These are phyloP conservation scores for Knoxdaviesia proteae DNA, from an alignment of 2,329 filamentous ascomycete species.

Conservation along the genomic window DNA sequence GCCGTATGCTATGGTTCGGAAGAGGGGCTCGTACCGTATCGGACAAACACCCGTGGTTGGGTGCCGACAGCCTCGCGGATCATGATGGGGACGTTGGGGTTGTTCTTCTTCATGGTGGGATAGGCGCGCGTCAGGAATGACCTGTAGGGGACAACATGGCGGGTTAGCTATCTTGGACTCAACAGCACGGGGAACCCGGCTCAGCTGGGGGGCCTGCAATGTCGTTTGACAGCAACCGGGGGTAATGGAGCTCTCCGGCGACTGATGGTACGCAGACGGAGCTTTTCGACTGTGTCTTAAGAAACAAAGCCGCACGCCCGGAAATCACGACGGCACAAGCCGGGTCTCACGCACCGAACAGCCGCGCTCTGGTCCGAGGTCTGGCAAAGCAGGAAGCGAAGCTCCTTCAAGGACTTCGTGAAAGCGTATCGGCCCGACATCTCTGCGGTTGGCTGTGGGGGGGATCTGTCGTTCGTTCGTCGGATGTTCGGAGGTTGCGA, in stretches of 20 bases:
- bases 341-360: conserved; percentile 39
- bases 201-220: background rate
- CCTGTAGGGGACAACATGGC: conserved; percentile 22
- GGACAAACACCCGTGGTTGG: conserved; percentile 68
- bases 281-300: too few relatives aligned
- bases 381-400: conserved; percentile 95
- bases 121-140: conserved; percentile 81
- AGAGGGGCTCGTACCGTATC: conserved; percentile 52
- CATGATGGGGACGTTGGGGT: conserved; percentile 82
- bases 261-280: too few relatives aligned
- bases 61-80: conserved; percentile 79
- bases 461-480: too few relatives aligned
- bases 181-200: background rate
- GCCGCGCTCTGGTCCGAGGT: conserved; percentile 77
- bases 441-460: conserved; percentile 2
- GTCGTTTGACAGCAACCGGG: background rate
- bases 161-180: conserved; percentile 4
- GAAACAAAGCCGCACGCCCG: too few relatives aligned
- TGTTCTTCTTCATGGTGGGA: conserved; percentile 98
- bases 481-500: too few relatives aligned
- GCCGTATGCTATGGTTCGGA: background rate
- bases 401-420: conserved; percentile 70
- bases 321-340: background rate
- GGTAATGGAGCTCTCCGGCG: background rate
- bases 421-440: conserved; percentile 95